Base-by-base conservation (phyloP, 2,329 filamentous ascomycete species). In the Cladosporium halotolerans region DNA sequence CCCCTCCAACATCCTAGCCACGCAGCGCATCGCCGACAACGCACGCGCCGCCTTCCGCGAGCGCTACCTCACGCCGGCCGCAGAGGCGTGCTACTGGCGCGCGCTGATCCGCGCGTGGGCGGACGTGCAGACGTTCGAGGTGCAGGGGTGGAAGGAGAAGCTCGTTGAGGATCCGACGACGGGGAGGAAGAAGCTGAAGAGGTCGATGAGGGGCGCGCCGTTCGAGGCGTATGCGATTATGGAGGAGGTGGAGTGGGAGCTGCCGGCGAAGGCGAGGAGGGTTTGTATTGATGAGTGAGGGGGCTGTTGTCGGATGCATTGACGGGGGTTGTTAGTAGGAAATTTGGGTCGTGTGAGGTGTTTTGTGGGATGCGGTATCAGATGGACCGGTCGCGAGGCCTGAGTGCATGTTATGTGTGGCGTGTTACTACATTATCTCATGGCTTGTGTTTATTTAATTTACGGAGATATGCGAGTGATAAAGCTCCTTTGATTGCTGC, bases 201-300 rank as follows among this genome's bases (percentile, higher is more conserved):
- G 57, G 45, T 60, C 50, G 28, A 56, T 61, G n/a, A 44, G 60
- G 13, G 63, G 63, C 3, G 57, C 56, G 54, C 63, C 63, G 9
- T 66, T 62, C 38, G 63, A 66, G 53, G 54, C 58, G n/a, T 66
- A 63, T 56, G 63, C 60, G 14, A 60, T 66, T 28, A 65, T 64
- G 63, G 63, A 65, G 54, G 58, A 60, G 43, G 59, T 64, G 18
- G 57, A 64, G 38, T 66, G 63, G 63, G 52, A 57, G 18, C 51
- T 66, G 7, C 63, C 63, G 4, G 62, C 63, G n/a, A 59, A 61
- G 38, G 52, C 53, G 19, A 56, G 62, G 53, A 61, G 55, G 46
- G 55, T 63, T 7, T 63, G 61, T 40, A 57, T 63, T 52, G 60
- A 61, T 14, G 57, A 63, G 71, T 39, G n/a, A 39, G 36, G 36